Base-by-base conservation (phyloP, 2,329 filamentous ascomycete species). In the Akanthomyces lecanii region DNA sequence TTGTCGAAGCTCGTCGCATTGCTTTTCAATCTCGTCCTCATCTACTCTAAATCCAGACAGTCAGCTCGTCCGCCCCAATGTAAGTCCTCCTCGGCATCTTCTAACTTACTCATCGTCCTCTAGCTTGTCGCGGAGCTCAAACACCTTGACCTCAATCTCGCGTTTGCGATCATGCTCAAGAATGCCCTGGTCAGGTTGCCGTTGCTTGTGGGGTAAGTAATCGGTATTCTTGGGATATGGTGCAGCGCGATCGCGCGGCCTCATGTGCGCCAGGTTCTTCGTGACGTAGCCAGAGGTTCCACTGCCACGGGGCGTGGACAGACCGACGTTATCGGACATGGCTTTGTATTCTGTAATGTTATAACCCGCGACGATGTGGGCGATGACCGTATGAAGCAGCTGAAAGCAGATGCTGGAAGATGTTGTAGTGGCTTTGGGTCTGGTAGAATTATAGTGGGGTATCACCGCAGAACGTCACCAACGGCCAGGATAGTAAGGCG, bases 251-350 rank as follows among this genome's bases (percentile, higher is more conserved):
- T 96, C 92, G 77, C 94, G 92, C 36, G 91, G 92, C 73, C 85
- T 87, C 69, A 97, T 87, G 73, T 94, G 88, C 21, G 95, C 95
- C 42, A 92, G 86, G 79, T 98, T 99, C 76, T 92, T 91, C 78
- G 98, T 94, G 63, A 99, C 94, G 75, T 98, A 98, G 73, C 95
- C 95, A 1, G 94, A 98, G 63, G 95, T 99, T 54, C 95, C 95
- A 73, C 91, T 96, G 69, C 95, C 95, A 71, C 95, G 89, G 3
- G 95, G 95, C 5, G 95, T 99, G 63, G 89, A 88, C 71, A 99
- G 91, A 63, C 95, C 96, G 72, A 99, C 95, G 79, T 99, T 99
- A 68, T 95, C 92, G 65, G 93, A 95, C 95, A 98, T 98, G 69
- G 40, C 71, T 45, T 18, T 42, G 50, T 12, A 33, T 18, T 42